Evolutionary conservation across 805 yeast species (phyloP), one percentile per base, ranked within the genome.

Genomic region (Schwanniomyces occidentalis): DNA sequence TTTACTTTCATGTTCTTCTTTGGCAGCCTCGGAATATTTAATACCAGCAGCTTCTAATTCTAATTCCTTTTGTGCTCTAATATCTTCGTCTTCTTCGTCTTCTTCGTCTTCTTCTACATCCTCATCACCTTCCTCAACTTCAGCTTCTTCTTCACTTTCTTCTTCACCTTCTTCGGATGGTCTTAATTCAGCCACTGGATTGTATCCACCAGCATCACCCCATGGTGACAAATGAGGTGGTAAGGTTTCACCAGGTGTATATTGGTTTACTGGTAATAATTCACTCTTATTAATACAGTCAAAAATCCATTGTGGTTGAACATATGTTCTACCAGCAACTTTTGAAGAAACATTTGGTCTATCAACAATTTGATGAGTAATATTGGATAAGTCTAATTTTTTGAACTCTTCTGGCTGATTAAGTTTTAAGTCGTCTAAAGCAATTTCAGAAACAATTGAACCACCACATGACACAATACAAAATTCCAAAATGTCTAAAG

Each of bases 181-280:
- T 21, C 51, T 73, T 9, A 58, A 51, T 20, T 62, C 62, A 20
- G 77, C 83, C 38, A 73, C 80, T 51, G 99, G 98, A 62, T 91
- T 80, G 65, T 93, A 93, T 35, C 82, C 83, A 50, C 84, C 88
- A 30, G 90, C 76, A 67, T 93, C 99, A 49, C 98, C 98, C 98
- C 99, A 93, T 70, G 99, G 99, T 34, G 96, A 86, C 53, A 93
- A 71, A 63, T 93, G 99, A 23, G 99, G 97, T 28, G 99, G 99
- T 45, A 93, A 72, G 4, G 87, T 69, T 65, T 91, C 97, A 37
- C 99, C 99, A 4, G 96, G 96, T 27, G 95, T 85, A 56, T 93
- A 93, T 36, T 73, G 73, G 36, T 82, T 80, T 15, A 87, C 96
- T 13, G 93, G 78, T 40, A 85, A 70, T 41, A 93, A 71, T 40